phyloP scores from a whole-genome alignment of 106 monocot species.

The Xerophyta viscosa region DNA sequence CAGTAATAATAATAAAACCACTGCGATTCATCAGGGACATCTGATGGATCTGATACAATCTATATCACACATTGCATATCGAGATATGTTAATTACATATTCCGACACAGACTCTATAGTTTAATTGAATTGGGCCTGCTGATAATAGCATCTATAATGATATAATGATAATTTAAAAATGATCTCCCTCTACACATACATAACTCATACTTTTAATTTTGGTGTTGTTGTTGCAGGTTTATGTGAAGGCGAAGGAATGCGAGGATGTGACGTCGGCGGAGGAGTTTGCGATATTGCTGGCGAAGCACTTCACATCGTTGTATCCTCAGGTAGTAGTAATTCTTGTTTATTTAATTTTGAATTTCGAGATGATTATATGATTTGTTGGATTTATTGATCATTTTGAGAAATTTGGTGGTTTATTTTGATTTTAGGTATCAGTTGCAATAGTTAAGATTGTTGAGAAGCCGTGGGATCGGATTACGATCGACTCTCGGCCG shows the following conservation, averaged over 20 bases:
- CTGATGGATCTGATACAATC: too few species aligned
- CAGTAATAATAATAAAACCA: constrained; percentile 28
- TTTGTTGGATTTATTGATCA: background rate
- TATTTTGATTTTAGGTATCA: constrained; percentile 42
- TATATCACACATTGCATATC: too few species aligned
- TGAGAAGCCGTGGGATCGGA: constrained; percentile 93
- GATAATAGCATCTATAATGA: too few species aligned
- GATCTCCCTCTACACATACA: too few species aligned
- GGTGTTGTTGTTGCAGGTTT: constrained; percentile 49
- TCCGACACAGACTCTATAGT: too few species aligned
- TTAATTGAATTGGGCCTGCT: too few species aligned
- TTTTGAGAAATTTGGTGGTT: background rate
- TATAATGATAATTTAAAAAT: too few species aligned
- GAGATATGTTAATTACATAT: too few species aligned
- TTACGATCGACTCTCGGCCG: constrained; percentile 39
- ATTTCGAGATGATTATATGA: background rate
- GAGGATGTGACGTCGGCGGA: constrained; percentile 53
- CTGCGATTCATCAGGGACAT: too few species aligned
- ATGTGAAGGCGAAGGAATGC: constrained; percentile 92
- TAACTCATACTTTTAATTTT: too few species aligned
- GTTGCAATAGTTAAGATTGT: constrained; percentile 44
- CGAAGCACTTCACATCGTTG: constrained; percentile 60
- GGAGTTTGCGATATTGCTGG: constrained; percentile 65
- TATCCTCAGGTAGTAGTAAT: constrained; percentile 80
- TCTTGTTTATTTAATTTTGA: background rate